Evolutionary conservation across 2,329 filamentous ascomycete species (phyloP).

Genomic region (Pseudogymnoascus sp.): DNA sequence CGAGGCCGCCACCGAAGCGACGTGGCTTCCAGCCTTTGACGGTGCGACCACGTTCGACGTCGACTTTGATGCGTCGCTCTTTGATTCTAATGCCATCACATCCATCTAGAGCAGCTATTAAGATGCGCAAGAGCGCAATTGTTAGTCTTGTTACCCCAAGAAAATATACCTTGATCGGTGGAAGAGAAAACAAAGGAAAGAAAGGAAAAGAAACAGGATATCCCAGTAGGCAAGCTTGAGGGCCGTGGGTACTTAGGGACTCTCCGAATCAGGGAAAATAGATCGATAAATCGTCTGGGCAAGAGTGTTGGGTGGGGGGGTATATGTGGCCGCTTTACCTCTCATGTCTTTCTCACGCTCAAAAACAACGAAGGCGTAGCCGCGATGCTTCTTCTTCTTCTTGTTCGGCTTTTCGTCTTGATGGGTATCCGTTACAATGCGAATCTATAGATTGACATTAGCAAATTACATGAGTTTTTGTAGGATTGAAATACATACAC

Average conservation of each 20-base stretch:
- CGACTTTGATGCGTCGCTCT: slow-evolving; percentile 83
- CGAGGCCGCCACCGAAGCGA: slow-evolving; percentile 83
- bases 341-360: slow-evolving; percentile 98
- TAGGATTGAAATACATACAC: slow-evolving; percentile 45
- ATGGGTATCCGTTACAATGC: slow-evolving; percentile 73
- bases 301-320: slow-evolving; percentile 28
- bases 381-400: slow-evolving; percentile 72
- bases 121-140: slow-evolving; percentile 49
- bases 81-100: slow-evolving; percentile 87
- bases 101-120: slow-evolving; percentile 78
- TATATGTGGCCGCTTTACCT: slow-evolving; percentile 60
- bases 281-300: slow-evolving; percentile 14
- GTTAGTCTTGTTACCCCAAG: slow-evolving; percentile 61
- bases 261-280: slow-evolving; percentile 31
- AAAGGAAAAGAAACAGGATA: slow-evolving; percentile 20
- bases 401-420: slow-evolving; percentile 62
- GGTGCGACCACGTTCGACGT: slow-evolving; percentile 91
- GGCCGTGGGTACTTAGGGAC: slow-evolving; percentile 27
- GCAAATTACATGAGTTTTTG: neutral
- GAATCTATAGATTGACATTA: slow-evolving; percentile 51
- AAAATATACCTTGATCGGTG: slow-evolving; percentile 34
- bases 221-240: slow-evolving; percentile 31
- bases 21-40: slow-evolving; percentile 90
- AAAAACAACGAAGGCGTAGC: slow-evolving; percentile 95
- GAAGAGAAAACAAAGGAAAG: slow-evolving; percentile 17